phyloP scores from a whole-genome alignment of 306 rosid species.

The Quillaja saponaria region DNA sequence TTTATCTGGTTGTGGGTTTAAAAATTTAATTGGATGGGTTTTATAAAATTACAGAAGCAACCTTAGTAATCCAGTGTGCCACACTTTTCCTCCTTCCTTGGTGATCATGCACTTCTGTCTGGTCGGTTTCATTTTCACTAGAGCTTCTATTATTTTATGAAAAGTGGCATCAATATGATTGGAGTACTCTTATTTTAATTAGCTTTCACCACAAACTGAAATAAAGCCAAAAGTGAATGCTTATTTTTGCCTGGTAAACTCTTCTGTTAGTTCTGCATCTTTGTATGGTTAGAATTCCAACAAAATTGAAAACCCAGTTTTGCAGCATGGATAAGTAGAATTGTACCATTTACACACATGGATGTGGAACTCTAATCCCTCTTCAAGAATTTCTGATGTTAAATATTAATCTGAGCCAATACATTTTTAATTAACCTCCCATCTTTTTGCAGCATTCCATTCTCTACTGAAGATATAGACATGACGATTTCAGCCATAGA shows the following conservation, averaged over 20 bases:
- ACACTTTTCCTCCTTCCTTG: no score
- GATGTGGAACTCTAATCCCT: neutral
- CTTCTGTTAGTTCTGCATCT: conserved; percentile 23
- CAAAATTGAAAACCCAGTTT: neutral
- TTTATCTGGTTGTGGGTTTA: no score
- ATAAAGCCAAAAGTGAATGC: conserved; percentile 23
- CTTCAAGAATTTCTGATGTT: neutral
- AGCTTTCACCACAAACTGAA: no score
- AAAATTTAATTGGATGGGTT: no score
- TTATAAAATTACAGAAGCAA: no score
- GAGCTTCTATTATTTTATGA: neutral
- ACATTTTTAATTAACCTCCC: neutral
- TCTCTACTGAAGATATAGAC: conserved; percentile 92
- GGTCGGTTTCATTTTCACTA: neutral
- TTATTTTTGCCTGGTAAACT: neutral
- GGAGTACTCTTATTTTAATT: neutral
- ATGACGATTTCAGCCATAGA: conserved; percentile 86
- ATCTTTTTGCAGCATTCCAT: conserved; percentile 80
- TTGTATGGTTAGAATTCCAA: neutral
- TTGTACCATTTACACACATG: neutral
- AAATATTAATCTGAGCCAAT: neutral
- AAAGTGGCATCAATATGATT: no score
- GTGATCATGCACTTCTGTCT: no score
- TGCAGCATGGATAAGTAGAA: neutral
- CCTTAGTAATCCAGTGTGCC: no score